These are phyloP conservation scores for Acer campestre DNA, from an alignment of 345 rosid species.

Conservation along the genomic window DNA sequence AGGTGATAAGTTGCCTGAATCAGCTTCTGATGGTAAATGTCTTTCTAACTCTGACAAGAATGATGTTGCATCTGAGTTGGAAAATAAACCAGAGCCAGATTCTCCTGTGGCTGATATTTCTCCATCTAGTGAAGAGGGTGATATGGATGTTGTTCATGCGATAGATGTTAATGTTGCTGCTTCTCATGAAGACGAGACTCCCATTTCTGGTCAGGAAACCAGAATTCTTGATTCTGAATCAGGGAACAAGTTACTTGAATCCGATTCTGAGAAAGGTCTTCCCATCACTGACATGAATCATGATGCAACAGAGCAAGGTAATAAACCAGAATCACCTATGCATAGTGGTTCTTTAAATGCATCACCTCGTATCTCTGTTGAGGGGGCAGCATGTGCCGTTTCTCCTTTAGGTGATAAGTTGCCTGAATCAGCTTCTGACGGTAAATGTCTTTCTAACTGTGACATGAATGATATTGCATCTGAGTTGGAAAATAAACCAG, in stretches of 20 bases:
- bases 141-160: slow-evolving; percentile 3
- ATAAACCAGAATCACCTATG: slow-evolving; percentile 12
- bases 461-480: slow-evolving; percentile 5
- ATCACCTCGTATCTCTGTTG: slow-evolving; percentile 4
- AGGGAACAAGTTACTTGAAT: slow-evolving; percentile 21
- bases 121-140: slow-evolving; percentile 8
- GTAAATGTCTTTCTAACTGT: slow-evolving; percentile 11
- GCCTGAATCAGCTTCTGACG: slow-evolving; percentile 21
- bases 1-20: slow-evolving; percentile 22
- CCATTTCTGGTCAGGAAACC: slow-evolving; percentile 9
- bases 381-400: slow-evolving; percentile 13
- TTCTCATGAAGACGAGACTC: slow-evolving; percentile 18
- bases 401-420: slow-evolving; percentile 22
- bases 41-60: not conserved
- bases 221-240: slow-evolving; percentile 24
- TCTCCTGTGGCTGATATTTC: slow-evolving; percentile 24
- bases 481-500: slow-evolving; percentile 14
- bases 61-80: slow-evolving; percentile 7
- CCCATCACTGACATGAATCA: not conserved
- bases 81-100: slow-evolving; percentile 15
- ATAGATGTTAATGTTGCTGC: slow-evolving; percentile 17
- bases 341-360: slow-evolving; percentile 27
- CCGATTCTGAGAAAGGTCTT: slow-evolving; percentile 19
- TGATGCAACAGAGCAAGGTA: slow-evolving; percentile 9
- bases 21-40: slow-evolving; percentile 19